phyloP scores from a whole-genome alignment of 1,284 basidiomycete species.

The Trametes hirsuta region DNA sequence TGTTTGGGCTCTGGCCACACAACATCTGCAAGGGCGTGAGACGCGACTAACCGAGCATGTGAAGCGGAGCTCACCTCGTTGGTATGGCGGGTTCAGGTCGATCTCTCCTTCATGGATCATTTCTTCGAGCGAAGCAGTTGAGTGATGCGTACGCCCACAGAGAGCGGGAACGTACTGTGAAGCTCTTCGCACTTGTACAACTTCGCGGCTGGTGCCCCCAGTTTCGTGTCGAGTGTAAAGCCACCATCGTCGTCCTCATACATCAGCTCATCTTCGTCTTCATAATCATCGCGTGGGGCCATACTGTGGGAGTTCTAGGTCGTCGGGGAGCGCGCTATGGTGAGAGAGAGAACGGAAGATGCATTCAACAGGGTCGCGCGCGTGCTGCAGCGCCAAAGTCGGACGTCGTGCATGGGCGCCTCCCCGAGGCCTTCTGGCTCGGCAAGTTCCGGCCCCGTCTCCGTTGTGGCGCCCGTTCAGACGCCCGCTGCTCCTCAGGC shows the following conservation, averaged over 20 bases:
- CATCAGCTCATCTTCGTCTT: constrained; percentile 55
- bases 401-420: constrained; percentile 1
- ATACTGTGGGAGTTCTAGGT: no score
- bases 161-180: constrained; percentile 49
- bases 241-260: constrained; percentile 46
- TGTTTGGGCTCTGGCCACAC: constrained; percentile 77
- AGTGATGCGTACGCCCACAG: background rate
- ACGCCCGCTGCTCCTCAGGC: background rate
- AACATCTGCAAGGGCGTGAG: constrained; percentile 48
- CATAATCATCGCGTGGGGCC: background rate
- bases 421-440: background rate
- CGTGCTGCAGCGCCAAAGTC: background rate
- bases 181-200: constrained; percentile 50
- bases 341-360: background rate
- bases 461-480: constrained; percentile 7
- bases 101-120: constrained; percentile 67
- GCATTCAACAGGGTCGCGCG: background rate
- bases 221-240: constrained; percentile 51
- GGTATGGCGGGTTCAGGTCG: constrained; percentile 68
- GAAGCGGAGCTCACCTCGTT: constrained; percentile 51
- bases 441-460: constrained; percentile 7
- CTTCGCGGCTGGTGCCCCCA: constrained; percentile 42
- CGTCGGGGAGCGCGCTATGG: background rate
- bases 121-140: constrained; percentile 35
- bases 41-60: background rate